These are phyloP conservation scores for Claviceps purpurea DNA, from an alignment of 2,329 filamentous ascomycete species.

Conservation along the genomic window DNA sequence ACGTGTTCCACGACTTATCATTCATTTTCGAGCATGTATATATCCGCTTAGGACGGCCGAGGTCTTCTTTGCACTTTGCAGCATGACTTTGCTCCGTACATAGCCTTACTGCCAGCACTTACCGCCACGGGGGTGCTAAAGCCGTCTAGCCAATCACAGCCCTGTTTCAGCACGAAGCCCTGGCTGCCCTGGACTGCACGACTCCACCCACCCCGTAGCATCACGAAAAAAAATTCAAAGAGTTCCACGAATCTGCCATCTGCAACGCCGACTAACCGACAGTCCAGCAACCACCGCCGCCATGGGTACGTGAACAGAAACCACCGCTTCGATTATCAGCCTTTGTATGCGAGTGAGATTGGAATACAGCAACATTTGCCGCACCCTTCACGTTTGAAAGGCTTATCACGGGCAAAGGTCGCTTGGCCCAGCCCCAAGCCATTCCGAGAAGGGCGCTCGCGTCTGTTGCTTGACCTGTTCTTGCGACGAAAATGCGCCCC, in stretches of 20 bases:
- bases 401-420: neutral
- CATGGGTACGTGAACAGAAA: slow-evolving; percentile 47
- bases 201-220: slow-evolving; percentile 19
- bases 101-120: slow-evolving; percentile 2
- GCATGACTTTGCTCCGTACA: no score
- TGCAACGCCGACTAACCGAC: slow-evolving; percentile 29
- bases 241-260: neutral
- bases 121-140: slow-evolving; percentile 21
- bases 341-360: slow-evolving; percentile 37
- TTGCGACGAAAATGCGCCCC: slow-evolving; percentile 7
- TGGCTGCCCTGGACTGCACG: slow-evolving; percentile 3
- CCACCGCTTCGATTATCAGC: slow-evolving; percentile 17
- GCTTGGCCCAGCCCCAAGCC: neutral
- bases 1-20: no score
- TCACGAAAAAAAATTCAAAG: slow-evolving; percentile 16
- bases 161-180: slow-evolving; percentile 11
- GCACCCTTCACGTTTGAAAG: neutral
- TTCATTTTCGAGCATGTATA: no score
- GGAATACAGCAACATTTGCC: slow-evolving; percentile 1
- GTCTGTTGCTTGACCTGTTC: slow-evolving; percentile 6
- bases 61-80: no score
- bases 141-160: slow-evolving; percentile 7
- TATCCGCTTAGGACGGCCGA: no score
- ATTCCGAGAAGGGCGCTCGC: slow-evolving; percentile 10
- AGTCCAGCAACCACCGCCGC: slow-evolving; percentile 32